These are phyloP conservation scores for Tubosaeta sp. DNA, from an alignment of 768 basidiomycete genomes.

Conservation along the genomic window DNA sequence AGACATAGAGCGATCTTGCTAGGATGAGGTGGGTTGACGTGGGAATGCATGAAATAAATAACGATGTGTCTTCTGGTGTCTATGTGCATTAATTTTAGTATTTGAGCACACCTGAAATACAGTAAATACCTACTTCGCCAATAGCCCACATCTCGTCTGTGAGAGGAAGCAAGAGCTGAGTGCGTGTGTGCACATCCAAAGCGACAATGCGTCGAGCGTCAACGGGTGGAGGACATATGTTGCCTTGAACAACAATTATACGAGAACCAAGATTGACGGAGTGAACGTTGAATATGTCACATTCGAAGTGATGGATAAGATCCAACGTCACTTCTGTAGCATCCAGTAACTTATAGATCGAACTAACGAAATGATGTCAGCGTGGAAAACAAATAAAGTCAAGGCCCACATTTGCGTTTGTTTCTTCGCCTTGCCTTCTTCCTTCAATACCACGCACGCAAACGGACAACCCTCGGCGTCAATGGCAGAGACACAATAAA, in stretches of 20 bases:
- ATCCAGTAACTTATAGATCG: constrained; percentile 1
- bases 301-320: constrained; percentile 13
- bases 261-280: constrained; percentile 12
- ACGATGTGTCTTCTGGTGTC: background rate
- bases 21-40: constrained; percentile 22
- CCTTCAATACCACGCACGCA: constrained; percentile 11
- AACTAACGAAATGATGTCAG: background rate
- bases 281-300: background rate
- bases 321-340: constrained; percentile 5
- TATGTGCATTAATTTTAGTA: background rate
- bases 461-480: constrained; percentile 15
- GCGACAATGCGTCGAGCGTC: background rate
- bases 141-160: background rate
- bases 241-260: constrained; percentile 1
- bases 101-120: background rate
- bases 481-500: constrained; percentile 8
- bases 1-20: constrained; percentile 2
- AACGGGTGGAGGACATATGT: background rate
- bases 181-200: constrained; percentile 14
- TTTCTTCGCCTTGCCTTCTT: background rate
- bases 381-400: no score
- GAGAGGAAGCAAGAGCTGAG: constrained; percentile 2
- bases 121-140: background rate
- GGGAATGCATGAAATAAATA: constrained; percentile 6
- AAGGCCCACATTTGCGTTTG: constrained; percentile 4